Evolutionary conservation across 1,284 basidiomycete genomes (phyloP), one percentile per base, ranked within the genome.

Genomic region (Coniferiporia sulphurascens): DNA sequence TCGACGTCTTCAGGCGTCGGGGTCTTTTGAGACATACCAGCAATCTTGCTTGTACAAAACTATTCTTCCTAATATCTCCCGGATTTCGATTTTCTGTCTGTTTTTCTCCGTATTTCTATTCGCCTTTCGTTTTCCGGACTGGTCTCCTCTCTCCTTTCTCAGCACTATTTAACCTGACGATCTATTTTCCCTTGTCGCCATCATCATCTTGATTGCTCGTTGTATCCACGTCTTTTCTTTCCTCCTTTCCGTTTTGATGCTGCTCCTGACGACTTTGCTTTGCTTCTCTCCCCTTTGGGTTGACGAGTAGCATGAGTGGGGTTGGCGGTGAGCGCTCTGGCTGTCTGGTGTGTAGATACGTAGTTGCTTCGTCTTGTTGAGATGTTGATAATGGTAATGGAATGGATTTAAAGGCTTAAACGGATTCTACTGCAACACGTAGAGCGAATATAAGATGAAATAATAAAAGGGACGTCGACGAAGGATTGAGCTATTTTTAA

Each of bases 111-210:
- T 51, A 36, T 38, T 51, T 64, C 45, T 36, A n/a, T 32, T 54
- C 38, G 41, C 54, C 45, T 54, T 22, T 61, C 61, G 45, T 27
- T 32, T 57, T 59, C 49, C 61, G 63, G 61, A 63, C 62, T 58
- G 62, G 58, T 65, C 64, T 60, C 52, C 36, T 19, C 60, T 53
- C 41, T 62, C 52, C 49, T 63, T 63, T 60, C 62, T 64, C 61
- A 59, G 65, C 63, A 63, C 55, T 62, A 63, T 64, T 60, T 65
- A 61, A 60, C 62, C 63, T 62, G 61, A 65, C 62, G 65, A 57
- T 60, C 53, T 51, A 15, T 60, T 55, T 27, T 64, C 67, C 56
- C 63, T 46, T 35, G 19, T 51, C 36, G n/a, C 34, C 48, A 17
- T 57, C 45, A 43, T 41, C 57, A n/a, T 55, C 64, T 62, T 60